These are phyloP conservation scores for Diaporthe longicolla DNA, from an alignment of 2,329 filamentous ascomycete genomes.

Conservation along the genomic window DNA sequence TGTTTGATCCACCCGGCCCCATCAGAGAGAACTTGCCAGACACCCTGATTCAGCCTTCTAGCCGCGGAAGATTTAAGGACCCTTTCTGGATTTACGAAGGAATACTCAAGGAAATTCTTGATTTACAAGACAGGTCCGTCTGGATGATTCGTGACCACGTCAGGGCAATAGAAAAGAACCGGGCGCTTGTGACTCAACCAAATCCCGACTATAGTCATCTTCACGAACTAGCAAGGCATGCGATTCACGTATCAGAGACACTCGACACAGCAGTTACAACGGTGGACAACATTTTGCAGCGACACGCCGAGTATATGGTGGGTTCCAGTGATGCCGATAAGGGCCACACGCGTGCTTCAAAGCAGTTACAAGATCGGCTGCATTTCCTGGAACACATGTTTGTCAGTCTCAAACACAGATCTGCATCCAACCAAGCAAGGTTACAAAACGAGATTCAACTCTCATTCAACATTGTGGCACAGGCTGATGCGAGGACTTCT, in stretches of 20 bases:
- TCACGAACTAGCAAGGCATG: conserved; percentile 60
- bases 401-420: conserved; percentile 53
- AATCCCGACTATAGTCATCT: conserved; percentile 53
- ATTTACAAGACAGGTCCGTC: conserved; percentile 53
- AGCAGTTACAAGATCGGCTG: conserved; percentile 48
- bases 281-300: not conserved
- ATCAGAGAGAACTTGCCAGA: not conserved
- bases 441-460: conserved; percentile 71
- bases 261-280: conserved; percentile 51
- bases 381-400: conserved; percentile 52
- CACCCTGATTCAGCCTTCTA: not conserved
- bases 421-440: conserved; percentile 58
- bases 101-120: conserved; percentile 51
- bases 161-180: conserved; percentile 50
- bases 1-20: not conserved
- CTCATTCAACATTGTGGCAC: conserved; percentile 59
- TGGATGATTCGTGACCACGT: conserved; percentile 57
- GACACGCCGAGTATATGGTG: not conserved
- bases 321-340: not conserved
- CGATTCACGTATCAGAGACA: conserved; percentile 60
- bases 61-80: not conserved
- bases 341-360: not conserved
- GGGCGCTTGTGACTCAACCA: not conserved
- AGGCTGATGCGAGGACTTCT: conserved; percentile 56
- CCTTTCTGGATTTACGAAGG: conserved; percentile 52